Evolutionary conservation across 179 eudicot genomes (phyloP).

Genomic region (Vitellaria paradoxa): DNA sequence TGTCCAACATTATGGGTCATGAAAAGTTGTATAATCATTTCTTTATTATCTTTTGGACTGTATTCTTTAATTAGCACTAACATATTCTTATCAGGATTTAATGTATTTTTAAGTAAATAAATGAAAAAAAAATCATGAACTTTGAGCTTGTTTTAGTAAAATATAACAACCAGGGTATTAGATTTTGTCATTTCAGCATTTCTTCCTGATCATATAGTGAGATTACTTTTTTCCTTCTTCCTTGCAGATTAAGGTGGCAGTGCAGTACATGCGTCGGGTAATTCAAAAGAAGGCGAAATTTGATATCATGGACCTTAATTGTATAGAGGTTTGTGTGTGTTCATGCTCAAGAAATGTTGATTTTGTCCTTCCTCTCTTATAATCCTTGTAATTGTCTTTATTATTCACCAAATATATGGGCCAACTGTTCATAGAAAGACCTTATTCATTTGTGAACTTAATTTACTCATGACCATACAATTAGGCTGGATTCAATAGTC

Average conservation of each 20-base stretch:
- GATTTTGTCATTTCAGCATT: too few species aligned
- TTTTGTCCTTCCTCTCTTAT: slow-evolving; percentile 2
- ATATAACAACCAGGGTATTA: background rate
- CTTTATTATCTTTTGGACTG: too few species aligned
- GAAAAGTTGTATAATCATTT: too few species aligned
- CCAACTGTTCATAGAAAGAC: background rate
- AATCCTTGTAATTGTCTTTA: background rate
- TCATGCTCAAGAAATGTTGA: slow-evolving; percentile 10
- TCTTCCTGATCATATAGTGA: slow-evolving; percentile 1
- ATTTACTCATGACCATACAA: background rate
- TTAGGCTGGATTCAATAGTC: background rate
- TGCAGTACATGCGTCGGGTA: slow-evolving; percentile 84
- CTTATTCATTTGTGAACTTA: background rate
- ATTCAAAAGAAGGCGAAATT: slow-evolving; percentile 84
- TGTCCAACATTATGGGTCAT: too few species aligned
- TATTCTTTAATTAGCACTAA: too few species aligned
- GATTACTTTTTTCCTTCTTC: background rate
- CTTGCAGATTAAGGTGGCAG: slow-evolving; percentile 74
- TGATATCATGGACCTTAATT: slow-evolving; percentile 81
- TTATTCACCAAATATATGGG: background rate
- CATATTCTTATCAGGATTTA: too few species aligned
- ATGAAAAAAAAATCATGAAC: too few species aligned
- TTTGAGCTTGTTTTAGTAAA: too few species aligned
- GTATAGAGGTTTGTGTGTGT: slow-evolving; percentile 48
- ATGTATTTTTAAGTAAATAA: too few species aligned